Base-by-base conservation (phyloP, 2,329 filamentous ascomycete genomes). In the Aspergillus pseudotamarii region DNA sequence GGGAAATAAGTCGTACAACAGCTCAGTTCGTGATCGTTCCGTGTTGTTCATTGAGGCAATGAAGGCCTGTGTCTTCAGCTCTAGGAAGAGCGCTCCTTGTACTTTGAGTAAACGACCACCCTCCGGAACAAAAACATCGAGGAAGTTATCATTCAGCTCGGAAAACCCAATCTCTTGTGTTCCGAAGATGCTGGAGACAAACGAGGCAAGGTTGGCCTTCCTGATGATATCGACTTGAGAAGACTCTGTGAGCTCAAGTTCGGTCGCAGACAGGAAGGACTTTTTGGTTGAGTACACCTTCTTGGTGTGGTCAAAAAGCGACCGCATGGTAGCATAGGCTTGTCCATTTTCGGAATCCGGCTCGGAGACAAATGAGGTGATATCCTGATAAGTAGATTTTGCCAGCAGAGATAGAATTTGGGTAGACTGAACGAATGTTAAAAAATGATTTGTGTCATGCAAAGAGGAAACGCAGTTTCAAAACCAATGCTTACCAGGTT, bases 41-140 rank as follows among this genome's bases (percentile, higher is more conserved):
- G 82, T 83, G 69, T 83, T 85, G 66, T 85, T 83, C 70, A 88
- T 80, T 4, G 85, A 85, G 4, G 86, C 86, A 61, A 90, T 86
- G 69, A 88, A 90, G 16, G 87, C 86, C 72, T 90, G 88, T 1
- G 88, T 89, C 75, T 90, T 90, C 21, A 90, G 76, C 65, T 89
- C 87, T 16, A 90, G 80, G 67, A 85, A 88, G 30, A 90, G 77
- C 16, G 84, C 82, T 2, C 85, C 86, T 68, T 89, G 86, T 64
- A 84, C 85, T 68, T 88, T 87, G 23, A 87, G 75, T 26, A 90
- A 73, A 12, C 85, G 80, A 43, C 82, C 82, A 28, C 86, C 85
- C 60, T 87, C 83, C 0, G 86, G 84, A 10, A 89, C 85, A 71
- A 90, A 90, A 0, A 86, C 86, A 51, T 89, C 84, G 28, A 90